Evolutionary conservation across 2,329 filamentous ascomycete species (phyloP).

Genomic region (Pyrenophora seminiperda): DNA sequence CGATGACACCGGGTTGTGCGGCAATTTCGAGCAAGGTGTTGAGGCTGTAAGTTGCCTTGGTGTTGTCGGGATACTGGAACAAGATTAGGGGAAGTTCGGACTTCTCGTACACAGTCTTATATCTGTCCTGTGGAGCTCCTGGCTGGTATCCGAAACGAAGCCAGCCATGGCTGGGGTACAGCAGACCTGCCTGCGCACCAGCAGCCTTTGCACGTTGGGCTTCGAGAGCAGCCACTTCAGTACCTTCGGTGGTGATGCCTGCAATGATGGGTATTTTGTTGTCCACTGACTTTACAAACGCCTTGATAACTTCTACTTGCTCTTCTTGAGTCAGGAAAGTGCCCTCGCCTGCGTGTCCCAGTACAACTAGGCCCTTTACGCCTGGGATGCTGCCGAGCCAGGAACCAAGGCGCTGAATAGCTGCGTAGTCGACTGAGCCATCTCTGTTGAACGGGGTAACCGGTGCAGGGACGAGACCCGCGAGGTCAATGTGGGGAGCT

Average conservation of each 20-base stretch:
- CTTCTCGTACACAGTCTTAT: constrained; percentile 57
- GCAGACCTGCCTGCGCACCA: constrained; percentile 57
- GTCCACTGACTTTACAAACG: constrained; percentile 59
- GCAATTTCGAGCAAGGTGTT: constrained; percentile 60
- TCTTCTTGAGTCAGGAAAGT: constrained; percentile 60
- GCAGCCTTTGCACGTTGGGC: constrained; percentile 58
- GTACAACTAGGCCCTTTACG: constrained; percentile 59
- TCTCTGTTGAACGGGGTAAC: constrained; percentile 59
- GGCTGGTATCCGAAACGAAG: constrained; percentile 60
- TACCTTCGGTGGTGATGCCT: constrained; percentile 60
- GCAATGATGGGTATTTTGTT: constrained; percentile 59
- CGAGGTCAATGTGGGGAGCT: constrained; percentile 51
- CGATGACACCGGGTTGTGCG: constrained; percentile 59
- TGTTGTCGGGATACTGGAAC: constrained; percentile 61
- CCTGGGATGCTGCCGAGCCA: constrained; percentile 60
- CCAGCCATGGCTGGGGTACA: constrained; percentile 62
- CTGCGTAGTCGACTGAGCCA: constrained; percentile 57
- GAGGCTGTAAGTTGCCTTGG: constrained; percentile 59
- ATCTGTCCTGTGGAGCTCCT: constrained; percentile 59
- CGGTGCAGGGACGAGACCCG: constrained; percentile 57
- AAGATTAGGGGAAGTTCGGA: constrained; percentile 58
- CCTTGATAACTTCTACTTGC: constrained; percentile 57
- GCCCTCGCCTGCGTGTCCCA: constrained; percentile 61
- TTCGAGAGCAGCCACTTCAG: constrained; percentile 58
- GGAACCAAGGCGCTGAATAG: constrained; percentile 59